Evolutionary conservation across 164 flowering plant species (phyloP).

Genomic region (Nymphaea thermarum): DNA sequence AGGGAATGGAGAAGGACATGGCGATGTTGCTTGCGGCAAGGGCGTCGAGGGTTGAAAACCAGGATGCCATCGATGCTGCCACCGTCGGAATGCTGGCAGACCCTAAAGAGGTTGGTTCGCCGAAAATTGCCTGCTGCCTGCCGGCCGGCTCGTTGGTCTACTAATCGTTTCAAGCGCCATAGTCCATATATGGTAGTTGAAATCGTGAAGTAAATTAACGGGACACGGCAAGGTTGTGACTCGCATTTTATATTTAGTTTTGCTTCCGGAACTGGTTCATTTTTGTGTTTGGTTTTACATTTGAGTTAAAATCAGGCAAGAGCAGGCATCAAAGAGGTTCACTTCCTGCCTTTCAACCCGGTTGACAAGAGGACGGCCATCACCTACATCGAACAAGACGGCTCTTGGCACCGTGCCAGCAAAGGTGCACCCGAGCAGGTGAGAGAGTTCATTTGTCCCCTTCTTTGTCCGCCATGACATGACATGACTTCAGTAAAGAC

Average conservation of each 20-base stretch:
- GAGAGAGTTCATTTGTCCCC: background rate
- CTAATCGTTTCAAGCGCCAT: background rate
- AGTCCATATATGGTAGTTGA: background rate
- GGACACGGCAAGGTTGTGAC: background rate
- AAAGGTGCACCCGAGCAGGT: slow-evolving; percentile 41
- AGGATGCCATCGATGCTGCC: slow-evolving; percentile 36
- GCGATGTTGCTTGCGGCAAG: slow-evolving; percentile 22
- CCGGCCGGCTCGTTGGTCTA: background rate
- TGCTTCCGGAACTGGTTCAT: background rate
- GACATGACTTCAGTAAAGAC: background rate
- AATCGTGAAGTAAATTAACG: background rate
- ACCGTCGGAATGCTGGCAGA: slow-evolving; percentile 34
- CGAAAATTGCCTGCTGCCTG: no score
- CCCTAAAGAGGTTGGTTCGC: slow-evolving; percentile 28
- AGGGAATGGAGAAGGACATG: slow-evolving; percentile 20
- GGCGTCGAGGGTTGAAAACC: slow-evolving; percentile 38
- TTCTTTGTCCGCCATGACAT: background rate
- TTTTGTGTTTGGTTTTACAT: no score
- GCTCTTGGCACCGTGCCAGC: slow-evolving; percentile 31
- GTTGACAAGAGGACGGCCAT: slow-evolving; percentile 41
- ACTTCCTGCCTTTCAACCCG: slow-evolving; percentile 38
- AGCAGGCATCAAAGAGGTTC: slow-evolving; percentile 33
- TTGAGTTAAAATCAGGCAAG: slow-evolving; percentile 16
- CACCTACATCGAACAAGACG: slow-evolving; percentile 25
- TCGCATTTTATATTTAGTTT: background rate